Conservation (phyloP, 2,329 filamentous ascomycete species). For the Tolypocladium cylindrosporum region DNA sequence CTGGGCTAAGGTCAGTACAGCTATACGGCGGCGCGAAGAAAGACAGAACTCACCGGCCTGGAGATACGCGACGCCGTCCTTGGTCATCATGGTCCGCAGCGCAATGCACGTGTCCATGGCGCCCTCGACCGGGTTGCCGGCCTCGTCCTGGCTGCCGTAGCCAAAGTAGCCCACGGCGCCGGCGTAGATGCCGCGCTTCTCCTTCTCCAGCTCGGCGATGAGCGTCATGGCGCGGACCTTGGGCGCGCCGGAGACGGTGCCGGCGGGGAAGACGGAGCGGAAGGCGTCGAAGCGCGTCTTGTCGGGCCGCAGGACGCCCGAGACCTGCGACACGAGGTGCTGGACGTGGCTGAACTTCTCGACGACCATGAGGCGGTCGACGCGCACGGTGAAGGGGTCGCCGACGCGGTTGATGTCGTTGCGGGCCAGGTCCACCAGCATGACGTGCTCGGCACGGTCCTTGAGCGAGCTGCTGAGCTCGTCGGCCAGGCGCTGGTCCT, state of each 20-base stretch:
- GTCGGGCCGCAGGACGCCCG: constrained; percentile 70
- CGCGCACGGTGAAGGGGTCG: constrained; percentile 78
- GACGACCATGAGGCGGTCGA: constrained; percentile 90
- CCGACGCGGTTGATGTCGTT: constrained; percentile 97
- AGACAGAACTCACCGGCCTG: constrained; percentile 50
- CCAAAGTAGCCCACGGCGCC: constrained; percentile 96
- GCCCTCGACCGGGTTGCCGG: constrained; percentile 58
- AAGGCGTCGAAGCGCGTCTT: constrained; percentile 94
- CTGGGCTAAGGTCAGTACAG: constrained; percentile 19
- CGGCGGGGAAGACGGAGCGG: constrained; percentile 91
- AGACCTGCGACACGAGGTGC: constrained; percentile 93
- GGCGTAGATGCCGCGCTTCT: constrained; percentile 92
- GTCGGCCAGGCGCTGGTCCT: constrained; percentile 70
- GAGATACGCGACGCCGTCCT: constrained; percentile 83
- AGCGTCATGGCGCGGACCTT: constrained; percentile 97
- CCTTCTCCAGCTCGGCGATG: constrained; percentile 84
- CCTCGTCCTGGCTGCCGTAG: constrained; percentile 60
- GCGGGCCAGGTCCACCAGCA: constrained; percentile 90
- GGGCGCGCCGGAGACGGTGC: constrained; percentile 88
- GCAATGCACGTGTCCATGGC: constrained; percentile 83
- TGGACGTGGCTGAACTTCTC: constrained; percentile 95
- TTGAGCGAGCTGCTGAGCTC: constrained; percentile 75
- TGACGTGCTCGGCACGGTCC: constrained; percentile 90
- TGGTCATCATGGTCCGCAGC: constrained; percentile 87
- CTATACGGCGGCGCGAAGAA: neutral